phyloP scores from a whole-genome alignment of 2,329 filamentous ascomycete genomes.

The Pyricularia sp. region DNA sequence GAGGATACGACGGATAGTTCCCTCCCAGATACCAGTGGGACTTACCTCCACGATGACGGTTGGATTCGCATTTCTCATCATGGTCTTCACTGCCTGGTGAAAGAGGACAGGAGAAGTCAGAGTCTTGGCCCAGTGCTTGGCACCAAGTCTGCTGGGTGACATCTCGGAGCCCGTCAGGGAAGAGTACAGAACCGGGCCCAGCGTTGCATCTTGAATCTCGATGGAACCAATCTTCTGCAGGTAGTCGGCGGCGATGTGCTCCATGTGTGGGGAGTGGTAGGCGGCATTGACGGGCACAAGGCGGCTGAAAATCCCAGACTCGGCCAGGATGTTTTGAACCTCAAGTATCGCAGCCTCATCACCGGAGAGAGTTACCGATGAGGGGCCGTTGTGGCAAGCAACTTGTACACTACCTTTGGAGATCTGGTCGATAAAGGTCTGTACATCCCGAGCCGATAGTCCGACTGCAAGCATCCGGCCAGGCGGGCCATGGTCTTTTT shows the following conservation, averaged over 20 bases:
- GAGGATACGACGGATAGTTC: slow-evolving; percentile 8
- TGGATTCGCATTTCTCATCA: slow-evolving; percentile 9
- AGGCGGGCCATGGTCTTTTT: neutral
- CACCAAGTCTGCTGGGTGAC: slow-evolving; percentile 2
- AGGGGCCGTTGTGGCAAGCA: slow-evolving; percentile 23
- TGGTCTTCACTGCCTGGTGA: slow-evolving; percentile 14
- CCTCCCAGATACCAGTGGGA: slow-evolving; percentile 10
- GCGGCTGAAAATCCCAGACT: neutral
- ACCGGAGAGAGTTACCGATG: slow-evolving; percentile 26
- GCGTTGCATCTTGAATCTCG: neutral
- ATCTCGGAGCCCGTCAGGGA: slow-evolving; percentile 13
- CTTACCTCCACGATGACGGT: slow-evolving; percentile 11
- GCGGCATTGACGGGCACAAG: slow-evolving; percentile 16
- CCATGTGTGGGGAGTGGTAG: slow-evolving; percentile 22
- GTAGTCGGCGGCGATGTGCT: slow-evolving; percentile 12
- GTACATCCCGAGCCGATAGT: slow-evolving; percentile 24
- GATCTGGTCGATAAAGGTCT: slow-evolving; percentile 10
- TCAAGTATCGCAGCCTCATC: slow-evolving; percentile 5
- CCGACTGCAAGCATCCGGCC: slow-evolving; percentile 41
- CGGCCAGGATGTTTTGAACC: slow-evolving; percentile 9
- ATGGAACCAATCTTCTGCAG: slow-evolving; percentile 5
- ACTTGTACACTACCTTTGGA: slow-evolving; percentile 17
- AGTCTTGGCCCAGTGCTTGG: slow-evolving; percentile 25
- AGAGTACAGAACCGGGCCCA: slow-evolving; percentile 10
- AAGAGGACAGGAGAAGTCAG: slow-evolving; percentile 24